These are phyloP conservation scores for Bothriochloa decipiens DNA, from an alignment of 176 grass and related monocot genomes.

Conservation along the genomic window DNA sequence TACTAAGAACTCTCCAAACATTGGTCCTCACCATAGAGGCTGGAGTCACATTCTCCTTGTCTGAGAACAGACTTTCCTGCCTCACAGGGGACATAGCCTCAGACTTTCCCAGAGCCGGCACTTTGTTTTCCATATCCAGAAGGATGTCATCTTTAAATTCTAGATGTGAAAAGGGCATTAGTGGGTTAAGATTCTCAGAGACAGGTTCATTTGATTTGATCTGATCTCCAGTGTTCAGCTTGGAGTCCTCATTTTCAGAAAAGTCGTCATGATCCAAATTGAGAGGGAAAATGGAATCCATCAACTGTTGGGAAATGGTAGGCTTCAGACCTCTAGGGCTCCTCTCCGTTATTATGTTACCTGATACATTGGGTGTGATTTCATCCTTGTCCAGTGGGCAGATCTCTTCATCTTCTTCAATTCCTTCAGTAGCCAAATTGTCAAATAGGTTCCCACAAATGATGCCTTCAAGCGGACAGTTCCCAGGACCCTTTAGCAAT, in stretches of 20 bases:
- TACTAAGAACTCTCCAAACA: constrained; percentile 53
- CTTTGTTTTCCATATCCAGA: constrained; percentile 44
- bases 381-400: constrained; percentile 62
- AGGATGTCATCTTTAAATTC: constrained; percentile 42
- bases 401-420: constrained; percentile 50
- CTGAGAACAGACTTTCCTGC: constrained; percentile 45
- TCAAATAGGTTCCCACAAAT: constrained; percentile 46
- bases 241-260: constrained; percentile 45
- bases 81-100: constrained; percentile 36
- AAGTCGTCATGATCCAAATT: constrained; percentile 44
- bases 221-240: constrained; percentile 30
- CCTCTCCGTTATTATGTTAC: constrained; percentile 47
- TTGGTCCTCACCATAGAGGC: constrained; percentile 43
- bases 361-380: constrained; percentile 48
- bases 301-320: constrained; percentile 52
- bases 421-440: constrained; percentile 45
- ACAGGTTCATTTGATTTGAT: constrained; percentile 30
- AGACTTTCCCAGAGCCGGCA: constrained; percentile 20
- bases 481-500: background rate
- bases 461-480: constrained; percentile 31
- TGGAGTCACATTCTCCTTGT: constrained; percentile 63
- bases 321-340: constrained; percentile 37
- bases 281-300: constrained; percentile 54
- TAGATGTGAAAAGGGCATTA: constrained; percentile 40
- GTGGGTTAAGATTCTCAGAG: background rate